These are phyloP conservation scores for Leccinum boreale DNA, from an alignment of 768 basidiomycete genomes.

Conservation along the genomic window DNA sequence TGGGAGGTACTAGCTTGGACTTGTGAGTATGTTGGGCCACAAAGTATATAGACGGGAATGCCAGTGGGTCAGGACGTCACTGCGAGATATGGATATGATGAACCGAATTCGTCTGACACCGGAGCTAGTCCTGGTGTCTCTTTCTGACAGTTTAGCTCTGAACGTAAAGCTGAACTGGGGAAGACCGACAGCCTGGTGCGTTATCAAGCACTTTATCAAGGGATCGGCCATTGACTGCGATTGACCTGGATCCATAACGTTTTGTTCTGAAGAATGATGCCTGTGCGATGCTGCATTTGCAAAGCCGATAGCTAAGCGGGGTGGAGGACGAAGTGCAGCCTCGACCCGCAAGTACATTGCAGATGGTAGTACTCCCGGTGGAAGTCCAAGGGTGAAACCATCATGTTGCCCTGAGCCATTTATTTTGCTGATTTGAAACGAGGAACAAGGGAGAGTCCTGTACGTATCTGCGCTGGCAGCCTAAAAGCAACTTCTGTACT, in stretches of 20 bases:
- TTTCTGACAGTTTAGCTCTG: neutral
- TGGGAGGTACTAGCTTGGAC: neutral
- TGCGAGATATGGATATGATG: neutral
- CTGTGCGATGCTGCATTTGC: neutral
- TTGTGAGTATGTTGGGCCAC: neutral
- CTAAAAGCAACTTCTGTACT: neutral
- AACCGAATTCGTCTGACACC: neutral
- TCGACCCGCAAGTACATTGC: too few relatives aligned
- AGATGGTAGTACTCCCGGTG: too few relatives aligned
- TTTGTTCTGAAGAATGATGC: neutral
- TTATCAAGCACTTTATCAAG: neutral
- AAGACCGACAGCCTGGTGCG: neutral
- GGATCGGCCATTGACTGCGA: neutral
- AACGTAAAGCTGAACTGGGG: neutral
- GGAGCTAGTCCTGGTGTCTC: neutral
- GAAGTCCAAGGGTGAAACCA: too few relatives aligned
- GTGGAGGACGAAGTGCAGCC: neutral
- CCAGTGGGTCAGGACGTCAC: slow-evolving; percentile 6
- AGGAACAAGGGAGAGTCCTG: too few relatives aligned
- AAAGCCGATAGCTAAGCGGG: neutral
- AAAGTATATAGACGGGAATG: neutral
- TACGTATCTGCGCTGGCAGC: neutral
- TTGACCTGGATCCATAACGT: slow-evolving; percentile 1
- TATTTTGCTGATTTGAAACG: too few relatives aligned
- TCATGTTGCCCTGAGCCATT: neutral